Evolutionary conservation across 148 eudicot species (phyloP).

Genomic region (Vaccinium darrowii): DNA sequence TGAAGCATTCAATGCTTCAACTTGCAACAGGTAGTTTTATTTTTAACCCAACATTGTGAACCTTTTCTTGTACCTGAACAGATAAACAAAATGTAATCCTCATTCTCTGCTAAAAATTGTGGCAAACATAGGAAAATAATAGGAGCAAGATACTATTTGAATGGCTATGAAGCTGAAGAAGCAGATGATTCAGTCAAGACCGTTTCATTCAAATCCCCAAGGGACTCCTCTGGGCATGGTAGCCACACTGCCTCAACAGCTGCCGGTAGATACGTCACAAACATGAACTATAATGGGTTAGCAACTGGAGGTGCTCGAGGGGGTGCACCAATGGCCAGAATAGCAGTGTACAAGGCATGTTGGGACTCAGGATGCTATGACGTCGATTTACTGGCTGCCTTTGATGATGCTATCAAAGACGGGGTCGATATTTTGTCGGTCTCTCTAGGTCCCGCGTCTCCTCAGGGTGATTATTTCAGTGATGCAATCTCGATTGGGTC

Average conservation of each 20-base stretch:
- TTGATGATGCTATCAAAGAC: conserved; percentile 56
- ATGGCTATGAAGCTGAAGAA: conserved; percentile 48
- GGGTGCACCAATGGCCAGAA: conserved; percentile 59
- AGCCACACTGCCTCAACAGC: conserved; percentile 58
- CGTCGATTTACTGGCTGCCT: conserved; percentile 52
- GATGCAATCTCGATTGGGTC: conserved; percentile 57
- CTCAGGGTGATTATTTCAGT: conserved; percentile 48
- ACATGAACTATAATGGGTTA: conserved; percentile 50
- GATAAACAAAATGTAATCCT: not conserved
- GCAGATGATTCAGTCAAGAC: conserved; percentile 32
- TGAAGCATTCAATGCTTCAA: conserved; percentile 49
- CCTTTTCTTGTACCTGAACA: not conserved
- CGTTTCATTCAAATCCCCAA: conserved; percentile 36
- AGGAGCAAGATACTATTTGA: conserved; percentile 48
- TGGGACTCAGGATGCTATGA: conserved; percentile 57
- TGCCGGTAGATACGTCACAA: conserved; percentile 45
- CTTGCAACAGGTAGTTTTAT: conserved; percentile 26
- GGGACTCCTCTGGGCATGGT: conserved; percentile 56
- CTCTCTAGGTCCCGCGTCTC: conserved; percentile 46
- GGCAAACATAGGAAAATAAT: conserved; percentile 37
- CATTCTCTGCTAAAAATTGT: not conserved
- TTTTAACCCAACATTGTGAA: not conserved
- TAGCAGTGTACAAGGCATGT: conserved; percentile 55
- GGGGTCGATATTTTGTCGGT: conserved; percentile 48
- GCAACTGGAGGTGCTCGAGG: conserved; percentile 51